Evolutionary conservation across 2,329 filamentous ascomycete genomes (phyloP).

Genomic region (Leptographium flavum): DNA sequence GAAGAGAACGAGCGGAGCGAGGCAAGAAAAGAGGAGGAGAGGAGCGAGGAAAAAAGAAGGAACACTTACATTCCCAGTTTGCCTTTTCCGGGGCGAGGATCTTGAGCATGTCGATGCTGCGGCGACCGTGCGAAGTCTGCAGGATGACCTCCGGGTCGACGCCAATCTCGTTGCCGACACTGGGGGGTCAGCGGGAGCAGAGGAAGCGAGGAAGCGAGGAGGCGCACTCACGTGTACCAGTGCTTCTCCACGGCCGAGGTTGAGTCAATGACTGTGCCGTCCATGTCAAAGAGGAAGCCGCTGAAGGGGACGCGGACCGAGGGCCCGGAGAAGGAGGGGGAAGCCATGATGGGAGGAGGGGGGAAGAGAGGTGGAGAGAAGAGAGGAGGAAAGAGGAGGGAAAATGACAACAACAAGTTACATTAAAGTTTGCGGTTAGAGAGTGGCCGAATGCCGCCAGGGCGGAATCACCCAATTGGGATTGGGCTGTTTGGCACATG

Average conservation of each 20-base stretch:
- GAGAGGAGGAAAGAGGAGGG: too few relatives aligned
- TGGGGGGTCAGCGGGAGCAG: slow-evolving; percentile 17
- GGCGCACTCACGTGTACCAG: slow-evolving; percentile 49
- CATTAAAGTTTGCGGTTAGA: too few relatives aligned
- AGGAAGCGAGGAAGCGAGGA: background rate
- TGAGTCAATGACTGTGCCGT: slow-evolving; percentile 73
- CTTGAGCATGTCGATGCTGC: slow-evolving; percentile 74
- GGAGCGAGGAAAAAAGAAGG: too few relatives aligned
- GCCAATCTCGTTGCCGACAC: slow-evolving; percentile 70
- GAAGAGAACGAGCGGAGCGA: too few relatives aligned
- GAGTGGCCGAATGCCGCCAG: background rate
- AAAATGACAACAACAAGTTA: too few relatives aligned
- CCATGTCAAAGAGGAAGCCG: slow-evolving; percentile 59
- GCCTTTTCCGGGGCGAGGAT: slow-evolving; percentile 72
- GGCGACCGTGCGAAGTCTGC: slow-evolving; percentile 77
- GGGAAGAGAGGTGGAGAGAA: background rate
- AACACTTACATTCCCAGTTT: slow-evolving; percentile 81
- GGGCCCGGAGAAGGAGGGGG: slow-evolving; percentile 22
- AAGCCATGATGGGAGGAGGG: too few relatives aligned
- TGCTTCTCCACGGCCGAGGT: slow-evolving; percentile 65
- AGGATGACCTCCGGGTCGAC: slow-evolving; percentile 76
- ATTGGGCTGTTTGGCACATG: background rate
- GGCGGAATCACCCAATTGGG: slow-evolving; percentile 7
- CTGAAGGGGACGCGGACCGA: slow-evolving; percentile 34
- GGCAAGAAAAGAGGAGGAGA: too few relatives aligned